Evolutionary conservation across 352 stramenopile genomes (phyloP), one percentile per base, ranked within the genome.

Genomic region (Globisporangium cederbergense): DNA sequence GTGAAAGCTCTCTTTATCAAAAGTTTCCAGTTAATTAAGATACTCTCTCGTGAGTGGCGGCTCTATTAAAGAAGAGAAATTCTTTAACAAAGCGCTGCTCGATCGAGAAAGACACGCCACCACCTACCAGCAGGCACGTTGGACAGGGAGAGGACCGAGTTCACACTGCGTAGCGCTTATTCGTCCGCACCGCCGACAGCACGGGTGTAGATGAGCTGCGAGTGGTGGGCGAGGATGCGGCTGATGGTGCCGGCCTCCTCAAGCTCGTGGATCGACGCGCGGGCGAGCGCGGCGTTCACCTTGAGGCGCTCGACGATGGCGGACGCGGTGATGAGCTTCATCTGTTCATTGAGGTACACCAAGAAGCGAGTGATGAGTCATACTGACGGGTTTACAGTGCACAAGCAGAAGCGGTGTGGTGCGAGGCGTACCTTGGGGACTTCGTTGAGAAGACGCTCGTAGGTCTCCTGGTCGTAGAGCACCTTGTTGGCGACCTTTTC

Each of bases 401-500:
- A 4, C 10, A 53, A 9, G 22, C 36, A 55, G 13, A 36, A 36
- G 32, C 32, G 5, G 38, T 43, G 13, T 43, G 18, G n/a, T 43
- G 14, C 4, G 36, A 28, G 20, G 22, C 62, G 46, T 46, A 81
- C 70, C 74, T 99, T 99, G 58, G 98, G 98, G 43, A 99, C 95
- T 78, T 99, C 97, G 58, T 91, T 89, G 50, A 99, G 83, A 67
- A 99, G 89, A 73, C 97, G 92, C 69, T 99, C 95, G 82, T 98
- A 99, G 71, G 97, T 97, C 81, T 99, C 96, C 90, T 99, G 98
- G 79, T 98, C 97, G 83, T 99, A 99, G 62, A 99, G 86, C 51
- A 99, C 97, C 85, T 99, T 98, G 90, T 99, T 99, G 76, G 97
- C 93, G 66, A 99, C 93, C 96, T 99, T 99, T 79, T 99, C 97